Conservation (phyloP, 2,329 filamentous ascomycete species). For the Apiospora arundinis region DNA sequence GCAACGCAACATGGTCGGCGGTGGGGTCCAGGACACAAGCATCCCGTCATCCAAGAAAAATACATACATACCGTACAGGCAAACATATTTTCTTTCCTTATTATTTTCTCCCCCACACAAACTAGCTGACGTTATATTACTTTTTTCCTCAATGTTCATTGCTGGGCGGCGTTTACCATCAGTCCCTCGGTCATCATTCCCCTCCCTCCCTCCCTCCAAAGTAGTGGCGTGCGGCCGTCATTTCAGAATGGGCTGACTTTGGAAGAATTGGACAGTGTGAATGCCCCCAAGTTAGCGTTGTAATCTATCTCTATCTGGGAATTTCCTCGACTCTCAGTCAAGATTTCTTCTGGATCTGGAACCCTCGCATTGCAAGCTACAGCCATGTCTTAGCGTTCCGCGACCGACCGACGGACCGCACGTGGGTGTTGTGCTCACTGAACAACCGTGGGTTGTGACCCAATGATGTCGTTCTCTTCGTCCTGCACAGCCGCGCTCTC, state of each 20-base stretch:
- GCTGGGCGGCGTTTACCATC: background rate
- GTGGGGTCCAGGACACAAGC: background rate
- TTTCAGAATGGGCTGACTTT: constrained; percentile 3
- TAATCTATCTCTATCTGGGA: background rate
- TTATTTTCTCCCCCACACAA: constrained; percentile 1
- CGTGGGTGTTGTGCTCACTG: constrained; percentile 18
- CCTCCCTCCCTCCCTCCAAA: background rate
- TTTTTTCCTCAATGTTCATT: background rate
- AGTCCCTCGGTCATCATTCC: background rate
- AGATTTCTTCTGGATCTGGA: background rate
- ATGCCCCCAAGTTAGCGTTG: background rate
- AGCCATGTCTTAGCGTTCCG: constrained; percentile 15
- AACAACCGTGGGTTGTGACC: background rate
- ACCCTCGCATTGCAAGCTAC: background rate
- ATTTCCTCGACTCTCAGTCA: background rate
- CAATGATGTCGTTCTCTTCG: background rate
- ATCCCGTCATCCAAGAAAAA: background rate
- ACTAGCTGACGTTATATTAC: constrained; percentile 17
- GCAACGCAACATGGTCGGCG: background rate
- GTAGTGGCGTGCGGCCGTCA: background rate
- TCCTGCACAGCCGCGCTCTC: too few relatives aligned
- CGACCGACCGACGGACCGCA: constrained; percentile 11
- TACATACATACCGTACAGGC: background rate
- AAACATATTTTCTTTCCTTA: background rate
- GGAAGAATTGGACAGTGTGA: constrained; percentile 7